Conservation (phyloP, 2,329 filamentous ascomycete species). For the Aureobasidium sp. region DNA sequence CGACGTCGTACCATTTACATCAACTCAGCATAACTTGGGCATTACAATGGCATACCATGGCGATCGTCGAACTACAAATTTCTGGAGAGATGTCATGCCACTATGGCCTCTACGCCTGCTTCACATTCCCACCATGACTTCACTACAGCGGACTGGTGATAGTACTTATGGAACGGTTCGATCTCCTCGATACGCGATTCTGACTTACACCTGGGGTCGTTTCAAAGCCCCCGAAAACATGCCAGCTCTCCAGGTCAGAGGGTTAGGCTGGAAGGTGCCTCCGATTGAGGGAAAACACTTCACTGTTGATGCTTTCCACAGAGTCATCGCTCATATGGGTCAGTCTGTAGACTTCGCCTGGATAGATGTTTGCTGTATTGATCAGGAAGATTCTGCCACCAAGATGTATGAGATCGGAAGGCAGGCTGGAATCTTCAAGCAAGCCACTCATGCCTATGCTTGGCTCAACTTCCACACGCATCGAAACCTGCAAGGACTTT, state of each 20-base stretch:
- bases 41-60: background rate
- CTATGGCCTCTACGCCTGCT: background rate
- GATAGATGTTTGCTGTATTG: background rate
- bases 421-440: background rate
- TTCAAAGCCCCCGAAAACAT: background rate
- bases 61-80: background rate
- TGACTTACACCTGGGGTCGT: background rate
- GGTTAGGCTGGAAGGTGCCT: background rate
- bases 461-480: background rate
- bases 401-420: background rate
- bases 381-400: background rate
- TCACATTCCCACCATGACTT: background rate
- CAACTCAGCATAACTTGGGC: no score
- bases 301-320: background rate
- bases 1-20: no score
- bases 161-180: background rate
- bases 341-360: background rate
- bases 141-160: background rate
- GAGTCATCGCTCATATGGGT: background rate
- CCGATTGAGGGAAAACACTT: background rate
- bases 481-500: background rate
- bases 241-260: background rate
- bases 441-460: background rate
- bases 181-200: background rate
- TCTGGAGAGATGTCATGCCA: background rate